Conservation (phyloP, 495 filamentous ascomycete species). For the Penicillium bialowiezense region DNA sequence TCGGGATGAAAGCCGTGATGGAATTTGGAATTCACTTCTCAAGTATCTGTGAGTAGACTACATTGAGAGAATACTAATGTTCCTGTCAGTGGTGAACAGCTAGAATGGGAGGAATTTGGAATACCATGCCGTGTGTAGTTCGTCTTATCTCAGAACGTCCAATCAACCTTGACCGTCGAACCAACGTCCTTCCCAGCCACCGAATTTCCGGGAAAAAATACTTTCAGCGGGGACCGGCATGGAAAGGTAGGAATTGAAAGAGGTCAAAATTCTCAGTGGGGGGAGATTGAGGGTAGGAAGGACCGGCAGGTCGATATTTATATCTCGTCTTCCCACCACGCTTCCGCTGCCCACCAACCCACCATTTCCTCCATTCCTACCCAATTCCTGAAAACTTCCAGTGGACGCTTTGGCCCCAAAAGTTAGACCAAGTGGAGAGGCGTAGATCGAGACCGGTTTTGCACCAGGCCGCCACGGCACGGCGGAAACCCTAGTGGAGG, state of each 20-base stretch:
- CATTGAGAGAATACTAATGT: neutral
- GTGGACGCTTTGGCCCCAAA: slow-evolving; percentile 14
- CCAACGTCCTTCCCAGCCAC: slow-evolving; percentile 38
- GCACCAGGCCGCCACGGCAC: slow-evolving; percentile 26
- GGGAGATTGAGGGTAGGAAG: slow-evolving; percentile 13
- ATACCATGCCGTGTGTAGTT: slow-evolving; percentile 23
- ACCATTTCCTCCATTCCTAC: slow-evolving; percentile 3
- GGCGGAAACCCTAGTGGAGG: slow-evolving; percentile 35
- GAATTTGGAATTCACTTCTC: neutral
- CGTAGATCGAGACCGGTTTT: slow-evolving; percentile 27
- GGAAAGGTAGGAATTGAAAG: neutral
- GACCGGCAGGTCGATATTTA: slow-evolving; percentile 16
- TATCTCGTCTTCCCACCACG: slow-evolving; percentile 17
- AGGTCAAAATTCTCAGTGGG: slow-evolving; percentile 4
- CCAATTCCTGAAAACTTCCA: slow-evolving; percentile 4
- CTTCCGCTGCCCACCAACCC: slow-evolving; percentile 4
- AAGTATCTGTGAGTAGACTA: neutral
- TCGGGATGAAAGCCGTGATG: neutral
- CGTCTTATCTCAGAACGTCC: slow-evolving; percentile 4
- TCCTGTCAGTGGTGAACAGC: neutral
- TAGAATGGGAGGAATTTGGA: neutral
- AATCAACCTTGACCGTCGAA: slow-evolving; percentile 16
- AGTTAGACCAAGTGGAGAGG: slow-evolving; percentile 11
- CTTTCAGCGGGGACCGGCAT: slow-evolving; percentile 3
- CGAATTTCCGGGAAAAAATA: slow-evolving; percentile 17